A percentile compares a stretch with the other conserved stretches of the same genome.
Evolutionary conservation across 495 filamentous ascomycete species (phyloP).

Genomic region (Penicillium ochrochloron): DNA sequence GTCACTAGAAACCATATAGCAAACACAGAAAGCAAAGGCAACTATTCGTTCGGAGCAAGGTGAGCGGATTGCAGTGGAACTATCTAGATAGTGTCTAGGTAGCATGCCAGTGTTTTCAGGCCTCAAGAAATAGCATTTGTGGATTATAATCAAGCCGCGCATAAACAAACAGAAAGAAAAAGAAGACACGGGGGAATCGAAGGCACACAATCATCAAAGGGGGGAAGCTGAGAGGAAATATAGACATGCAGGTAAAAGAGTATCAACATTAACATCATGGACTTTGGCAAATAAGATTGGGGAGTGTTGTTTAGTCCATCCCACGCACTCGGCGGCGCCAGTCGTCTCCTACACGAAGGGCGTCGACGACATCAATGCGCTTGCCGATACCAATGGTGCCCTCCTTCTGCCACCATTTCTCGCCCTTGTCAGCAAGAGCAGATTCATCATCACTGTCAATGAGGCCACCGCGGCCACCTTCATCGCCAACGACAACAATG

Average conservation of each 20-base stretch:
- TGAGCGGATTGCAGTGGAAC: conserved; percentile 12
- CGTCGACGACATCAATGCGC: conserved; percentile 85
- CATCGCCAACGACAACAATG: conserved; percentile 82
- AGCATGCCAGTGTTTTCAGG: background rate
- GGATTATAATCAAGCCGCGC: conserved; percentile 19
- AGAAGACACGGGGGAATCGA: conserved; percentile 41
- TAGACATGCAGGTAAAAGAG: conserved; percentile 36
- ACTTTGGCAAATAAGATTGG: background rate
- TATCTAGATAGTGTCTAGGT: background rate
- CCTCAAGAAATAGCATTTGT: background rate
- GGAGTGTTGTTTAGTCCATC: conserved; percentile 57
- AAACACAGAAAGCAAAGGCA: background rate
- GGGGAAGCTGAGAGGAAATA: conserved; percentile 28
- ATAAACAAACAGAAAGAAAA: conserved; percentile 18
- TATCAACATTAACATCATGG: conserved; percentile 37
- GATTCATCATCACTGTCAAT: conserved; percentile 89
- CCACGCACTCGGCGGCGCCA: conserved; percentile 77
- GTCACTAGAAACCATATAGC: no score
- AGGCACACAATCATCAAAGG: conserved; percentile 33
- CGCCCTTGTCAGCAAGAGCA: conserved; percentile 56
- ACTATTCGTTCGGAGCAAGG: conserved; percentile 8
- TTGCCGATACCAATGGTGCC: conserved; percentile 83
- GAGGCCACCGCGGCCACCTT: conserved; percentile 80
- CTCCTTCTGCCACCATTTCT: conserved; percentile 83
- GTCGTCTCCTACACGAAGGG: conserved; percentile 75